These are phyloP conservation scores for Lasiodiplodia gonubiensis DNA, from an alignment of 2,329 filamentous ascomycete genomes.

Conservation along the genomic window DNA sequence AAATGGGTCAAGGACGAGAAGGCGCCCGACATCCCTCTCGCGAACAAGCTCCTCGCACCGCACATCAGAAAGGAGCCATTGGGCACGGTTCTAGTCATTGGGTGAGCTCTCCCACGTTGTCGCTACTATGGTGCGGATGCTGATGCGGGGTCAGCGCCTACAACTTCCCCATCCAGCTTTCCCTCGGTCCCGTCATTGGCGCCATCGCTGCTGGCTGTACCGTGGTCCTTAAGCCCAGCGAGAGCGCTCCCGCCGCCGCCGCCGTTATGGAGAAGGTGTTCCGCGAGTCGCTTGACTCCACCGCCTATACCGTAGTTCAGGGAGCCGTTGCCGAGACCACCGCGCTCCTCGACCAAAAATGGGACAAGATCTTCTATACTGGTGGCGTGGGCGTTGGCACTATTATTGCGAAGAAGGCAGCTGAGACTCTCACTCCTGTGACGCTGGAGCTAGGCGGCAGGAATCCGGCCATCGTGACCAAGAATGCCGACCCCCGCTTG, in stretches of 20 bases:
- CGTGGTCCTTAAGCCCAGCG: constrained; percentile 87
- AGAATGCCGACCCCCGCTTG: constrained; percentile 76
- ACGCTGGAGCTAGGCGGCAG: constrained; percentile 87
- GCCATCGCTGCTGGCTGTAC: constrained; percentile 94
- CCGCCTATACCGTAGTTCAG: constrained; percentile 78
- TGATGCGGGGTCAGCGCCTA: constrained; percentile 65
- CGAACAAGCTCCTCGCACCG: constrained; percentile 72
- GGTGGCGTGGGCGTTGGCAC: constrained; percentile 75
- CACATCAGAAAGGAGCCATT: constrained; percentile 86
- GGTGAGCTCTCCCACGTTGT: constrained; percentile 53
- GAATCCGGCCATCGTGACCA: constrained; percentile 92
- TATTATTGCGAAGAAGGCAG: constrained; percentile 60
- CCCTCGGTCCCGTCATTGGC: constrained; percentile 78
- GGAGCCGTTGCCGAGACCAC: constrained; percentile 82
- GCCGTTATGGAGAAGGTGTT: constrained; percentile 81
- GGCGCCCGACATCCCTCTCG: constrained; percentile 70
- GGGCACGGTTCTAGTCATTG: constrained; percentile 82
- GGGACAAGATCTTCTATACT: constrained; percentile 98
- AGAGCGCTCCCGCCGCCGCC: constrained; percentile 76
- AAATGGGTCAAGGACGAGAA: constrained; percentile 84
- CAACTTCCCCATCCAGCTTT: constrained; percentile 90
- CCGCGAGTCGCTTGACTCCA: constrained; percentile 74
- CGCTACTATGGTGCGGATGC: constrained; percentile 9
- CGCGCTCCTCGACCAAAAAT: constrained; percentile 82
- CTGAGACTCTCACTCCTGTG: constrained; percentile 73